Conservation (phyloP, 2,329 filamentous ascomycete genomes). For the Magnaporthiopsis incrustans region DNA sequence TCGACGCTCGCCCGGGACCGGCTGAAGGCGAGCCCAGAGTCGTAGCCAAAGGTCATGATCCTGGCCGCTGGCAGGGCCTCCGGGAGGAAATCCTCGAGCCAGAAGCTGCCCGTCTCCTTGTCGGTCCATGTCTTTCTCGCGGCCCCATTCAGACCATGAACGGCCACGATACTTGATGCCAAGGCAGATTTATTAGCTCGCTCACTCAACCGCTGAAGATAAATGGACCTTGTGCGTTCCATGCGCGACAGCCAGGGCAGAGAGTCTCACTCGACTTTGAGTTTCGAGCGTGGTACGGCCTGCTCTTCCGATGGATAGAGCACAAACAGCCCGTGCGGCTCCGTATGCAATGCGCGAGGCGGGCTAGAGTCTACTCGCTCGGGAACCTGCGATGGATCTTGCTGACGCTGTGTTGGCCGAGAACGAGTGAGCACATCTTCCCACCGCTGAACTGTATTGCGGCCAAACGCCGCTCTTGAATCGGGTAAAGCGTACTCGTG, state of each 20-base stretch:
- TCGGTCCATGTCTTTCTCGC: conserved; percentile 4
- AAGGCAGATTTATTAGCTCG: background rate
- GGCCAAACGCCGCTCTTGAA: too few species aligned
- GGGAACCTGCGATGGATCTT: too few species aligned
- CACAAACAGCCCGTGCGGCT: background rate
- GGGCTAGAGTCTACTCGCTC: too few species aligned
- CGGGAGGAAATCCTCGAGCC: conserved; percentile 3
- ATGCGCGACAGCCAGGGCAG: background rate
- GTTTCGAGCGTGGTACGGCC: background rate
- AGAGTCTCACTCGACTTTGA: background rate
- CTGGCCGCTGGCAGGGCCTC: background rate
- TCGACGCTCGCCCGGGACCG: background rate
- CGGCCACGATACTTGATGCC: background rate
- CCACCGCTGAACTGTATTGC: too few species aligned
- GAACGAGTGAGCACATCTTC: too few species aligned
- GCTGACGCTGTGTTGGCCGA: too few species aligned
- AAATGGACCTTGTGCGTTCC: too few species aligned
- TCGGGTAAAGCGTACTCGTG: too few species aligned
- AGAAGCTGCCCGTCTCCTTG: background rate
- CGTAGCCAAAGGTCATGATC: conserved; percentile 4
- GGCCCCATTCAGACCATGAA: background rate
- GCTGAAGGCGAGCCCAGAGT: conserved; percentile 2
- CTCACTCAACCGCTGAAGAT: too few species aligned
- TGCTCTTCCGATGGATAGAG: background rate
- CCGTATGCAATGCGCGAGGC: background rate